Conservation (phyloP, 78 protist species). For the Pigoraptor vietnamica region DNA sequence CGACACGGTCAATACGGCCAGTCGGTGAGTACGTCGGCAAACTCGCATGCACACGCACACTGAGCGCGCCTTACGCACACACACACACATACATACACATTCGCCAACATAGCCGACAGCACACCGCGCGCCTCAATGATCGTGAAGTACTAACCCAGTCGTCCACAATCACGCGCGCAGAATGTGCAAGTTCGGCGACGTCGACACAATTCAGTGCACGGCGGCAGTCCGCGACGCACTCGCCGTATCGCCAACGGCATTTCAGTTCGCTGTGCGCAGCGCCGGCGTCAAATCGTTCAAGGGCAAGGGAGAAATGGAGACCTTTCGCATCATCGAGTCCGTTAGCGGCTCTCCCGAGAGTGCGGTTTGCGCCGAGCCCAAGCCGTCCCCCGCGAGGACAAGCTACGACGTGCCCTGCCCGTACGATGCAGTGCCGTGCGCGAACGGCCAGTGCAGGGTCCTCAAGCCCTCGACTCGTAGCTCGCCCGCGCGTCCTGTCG, state of each 20-base stretch:
- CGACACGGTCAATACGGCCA: constrained; percentile 78
- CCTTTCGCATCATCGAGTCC: neutral
- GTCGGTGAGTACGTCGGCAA: constrained; percentile 19
- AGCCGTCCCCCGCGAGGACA: no score
- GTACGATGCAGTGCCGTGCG: no score
- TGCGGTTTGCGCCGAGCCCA: no score
- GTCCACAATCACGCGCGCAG: no score
- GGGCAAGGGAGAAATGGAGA: neutral
- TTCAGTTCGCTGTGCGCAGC: neutral
- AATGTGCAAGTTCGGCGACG: neutral
- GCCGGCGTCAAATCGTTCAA: neutral
- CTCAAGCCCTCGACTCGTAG: no score
- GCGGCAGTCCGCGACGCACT: neutral
- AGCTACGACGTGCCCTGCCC: no score
- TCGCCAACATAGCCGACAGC: no score
- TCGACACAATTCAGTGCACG: neutral
- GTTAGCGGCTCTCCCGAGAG: no score
- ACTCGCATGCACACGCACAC: neutral
- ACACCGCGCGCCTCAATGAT: no score
- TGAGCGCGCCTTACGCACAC: neutral
- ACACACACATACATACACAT: neutral
- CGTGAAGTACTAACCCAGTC: neutral
- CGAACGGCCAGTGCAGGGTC: no score
- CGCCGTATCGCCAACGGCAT: neutral
- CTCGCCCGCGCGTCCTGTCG: no score